These are phyloP conservation scores for Claviceps fusiformis DNA, from an alignment of 2,329 filamentous ascomycete species.

Conservation along the genomic window DNA sequence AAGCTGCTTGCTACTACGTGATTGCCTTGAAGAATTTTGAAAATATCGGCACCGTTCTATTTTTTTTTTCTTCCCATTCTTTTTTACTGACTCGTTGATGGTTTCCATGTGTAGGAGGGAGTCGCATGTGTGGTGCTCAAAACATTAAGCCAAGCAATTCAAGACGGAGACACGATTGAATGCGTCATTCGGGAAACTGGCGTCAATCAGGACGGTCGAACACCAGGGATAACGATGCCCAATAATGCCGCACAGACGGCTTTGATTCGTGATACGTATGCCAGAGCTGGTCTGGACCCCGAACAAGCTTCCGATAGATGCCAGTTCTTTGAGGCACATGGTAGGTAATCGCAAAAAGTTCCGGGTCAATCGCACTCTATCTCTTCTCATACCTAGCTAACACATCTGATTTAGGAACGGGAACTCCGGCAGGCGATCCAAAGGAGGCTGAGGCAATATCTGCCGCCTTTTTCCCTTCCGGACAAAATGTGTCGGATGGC, in stretches of 20 bases:
- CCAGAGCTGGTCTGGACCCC: slow-evolving; percentile 15
- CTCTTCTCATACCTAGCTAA: too few species aligned
- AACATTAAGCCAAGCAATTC: too few species aligned
- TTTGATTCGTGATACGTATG: slow-evolving; percentile 17
- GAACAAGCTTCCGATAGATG: slow-evolving; percentile 11
- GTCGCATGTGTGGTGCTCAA: too few species aligned
- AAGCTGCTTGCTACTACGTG: too few species aligned
- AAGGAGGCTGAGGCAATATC: slow-evolving; percentile 17
- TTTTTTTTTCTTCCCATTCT: too few species aligned
- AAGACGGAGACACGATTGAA: slow-evolving; percentile 26
- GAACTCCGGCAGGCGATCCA: slow-evolving; percentile 35
- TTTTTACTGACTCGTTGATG: too few species aligned
- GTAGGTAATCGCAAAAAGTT: slow-evolving; percentile 5
- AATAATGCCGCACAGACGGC: slow-evolving; percentile 8
- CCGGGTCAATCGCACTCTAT: too few species aligned
- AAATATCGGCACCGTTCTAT: too few species aligned
- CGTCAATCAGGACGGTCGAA: slow-evolving; percentile 28
- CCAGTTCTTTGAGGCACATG: slow-evolving; percentile 20
- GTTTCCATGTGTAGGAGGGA: too few species aligned
- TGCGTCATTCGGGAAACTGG: slow-evolving; percentile 21
- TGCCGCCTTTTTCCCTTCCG: neutral
- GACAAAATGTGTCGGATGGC: too few species aligned
- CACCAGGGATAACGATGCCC: slow-evolving; percentile 23
- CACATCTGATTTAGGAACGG: slow-evolving; percentile 11
- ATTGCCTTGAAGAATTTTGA: too few species aligned